phyloP scores from a whole-genome alignment of 2,329 filamentous ascomycete species.

The Penicillium capsulatum region DNA sequence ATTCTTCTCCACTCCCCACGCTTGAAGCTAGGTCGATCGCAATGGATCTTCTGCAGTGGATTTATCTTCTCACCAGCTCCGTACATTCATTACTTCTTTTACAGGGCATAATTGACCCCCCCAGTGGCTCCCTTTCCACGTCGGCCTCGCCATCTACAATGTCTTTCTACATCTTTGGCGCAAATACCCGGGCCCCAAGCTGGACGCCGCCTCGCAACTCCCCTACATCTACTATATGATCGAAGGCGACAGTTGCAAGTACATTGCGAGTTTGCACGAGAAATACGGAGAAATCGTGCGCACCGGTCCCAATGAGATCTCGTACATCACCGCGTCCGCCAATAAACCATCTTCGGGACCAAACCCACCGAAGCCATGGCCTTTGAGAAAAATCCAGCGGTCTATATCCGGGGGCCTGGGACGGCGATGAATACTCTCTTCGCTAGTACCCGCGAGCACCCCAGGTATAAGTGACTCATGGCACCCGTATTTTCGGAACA shows the following conservation, averaged over 20 bases:
- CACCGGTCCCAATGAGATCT: conserved; percentile 6
- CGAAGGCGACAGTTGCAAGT: conserved; percentile 5
- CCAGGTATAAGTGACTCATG: conserved; percentile 1
- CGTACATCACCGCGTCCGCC: conserved; percentile 5
- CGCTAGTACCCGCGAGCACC: conserved; percentile 1
- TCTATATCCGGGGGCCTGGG: conserved; percentile 1
- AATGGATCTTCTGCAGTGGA: not conserved
- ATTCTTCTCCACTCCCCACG: not conserved
- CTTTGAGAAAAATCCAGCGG: conserved; percentile 4
- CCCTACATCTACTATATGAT: conserved; percentile 5
- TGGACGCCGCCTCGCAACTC: conserved; percentile 3
- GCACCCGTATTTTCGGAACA: conserved; percentile 4
- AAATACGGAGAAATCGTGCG: conserved; percentile 10
- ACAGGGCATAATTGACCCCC: too few species aligned
- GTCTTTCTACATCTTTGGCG: conserved; percentile 6
- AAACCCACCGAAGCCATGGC: not conserved
- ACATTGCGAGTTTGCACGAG: conserved; percentile 5
- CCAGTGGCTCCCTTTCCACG: conserved; percentile 1
- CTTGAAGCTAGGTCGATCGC: not conserved
- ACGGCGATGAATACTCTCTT: conserved; percentile 1
- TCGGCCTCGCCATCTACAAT: not conserved
- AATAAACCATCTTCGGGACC: conserved; percentile 7
- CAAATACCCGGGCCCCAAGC: conserved; percentile 6
- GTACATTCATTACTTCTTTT: not conserved
- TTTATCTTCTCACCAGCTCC: not conserved